Evolutionary conservation across 805 yeast species (phyloP), one percentile per base, ranked within the genome.

Genomic region (Zygosaccharomyces bailii): DNA sequence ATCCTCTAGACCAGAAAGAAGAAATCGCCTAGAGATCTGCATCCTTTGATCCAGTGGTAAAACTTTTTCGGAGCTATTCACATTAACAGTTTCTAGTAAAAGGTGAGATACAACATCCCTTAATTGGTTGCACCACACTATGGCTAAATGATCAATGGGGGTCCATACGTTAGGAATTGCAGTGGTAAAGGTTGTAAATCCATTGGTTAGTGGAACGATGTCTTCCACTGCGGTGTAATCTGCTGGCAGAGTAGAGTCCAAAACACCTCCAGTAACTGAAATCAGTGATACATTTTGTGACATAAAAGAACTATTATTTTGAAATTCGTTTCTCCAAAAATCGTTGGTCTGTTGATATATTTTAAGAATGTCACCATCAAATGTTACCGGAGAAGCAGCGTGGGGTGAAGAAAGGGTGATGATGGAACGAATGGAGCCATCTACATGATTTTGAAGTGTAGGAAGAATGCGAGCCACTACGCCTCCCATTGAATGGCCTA

Each of bases 401-500:
- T 93, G 98, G 0, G 99, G 99, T 0, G 97, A 79, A 0, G 96
- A 84, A 29, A 91, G 68, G 0, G 98, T 90, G 17, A 90, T 52
- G 11, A 91, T 83, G 0, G 96, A 83, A 57, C 86, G 89, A 16
- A 93, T 80, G 1, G 96, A 84, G 17, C 74, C 77, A 3, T 75
- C 75, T 1, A 71, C 56, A 60, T 87, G 90, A 57, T 88, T 90
- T 1, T 88, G 84, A 42, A 91, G 66, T 0, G 95, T 80, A 5
- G 87, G 73, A 79, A 90, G 79, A 0, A 87, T 82, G 46, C 98
- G 73, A 2, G 96, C 85, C 1, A 93, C 98, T 13, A 91, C 78
- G 2, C 99, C 99, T 33, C 99, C 99, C 99, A 91, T 91, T 0
- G 98, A 91, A 67, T 91, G 99, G 2, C 88, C 96, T 0, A 91